Evolutionary conservation across 345 rosid species (phyloP), one percentile per base, ranked within the genome.

Genomic region (Conringia planisiliqua): DNA sequence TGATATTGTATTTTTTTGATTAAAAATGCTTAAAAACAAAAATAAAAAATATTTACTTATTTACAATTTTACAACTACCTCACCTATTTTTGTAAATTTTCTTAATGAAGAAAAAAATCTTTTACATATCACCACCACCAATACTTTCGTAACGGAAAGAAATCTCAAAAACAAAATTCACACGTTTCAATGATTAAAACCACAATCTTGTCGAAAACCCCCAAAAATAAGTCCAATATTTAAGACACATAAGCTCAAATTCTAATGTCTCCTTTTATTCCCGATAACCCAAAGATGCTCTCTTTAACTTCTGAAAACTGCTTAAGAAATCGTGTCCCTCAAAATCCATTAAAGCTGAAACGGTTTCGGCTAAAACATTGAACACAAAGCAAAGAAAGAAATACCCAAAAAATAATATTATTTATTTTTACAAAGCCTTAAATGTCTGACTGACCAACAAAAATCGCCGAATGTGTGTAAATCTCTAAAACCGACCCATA

Each of bases 401-500:
- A 7, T 17, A n/a, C 2, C 9, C 3, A 29, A 43, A 12, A 3
- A 10, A 12, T 17, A 29, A 36, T 5, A 47, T 18, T 33, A 5
- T 6, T 4, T 1, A 20, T 33, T 33, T 33, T 0, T 32, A 5
- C 2, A 13, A 70, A 17, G 10, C 64, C 4, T 12, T 12, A 68
- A 68, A 40, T 33, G 3, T n/a, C 8, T 13, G 29, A 27, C 52
- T 1, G 47, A 66, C 8, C 44, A 63, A 74, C 24, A 66, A 73
- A 66, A 24, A 11, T 24, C 1, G 20, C 8, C 43, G 66, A 69
- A 75, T 58, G 33, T 10, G 59, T 6, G 78, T 36, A 18, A 66
- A 58, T 35, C 42, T 6, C 43, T 5, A 5, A 38, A 62, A 77
- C 80, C 76, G 76, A 77, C 76, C 76, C 80, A 70, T 44, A 36